A percentile compares a stretch with the other conserved stretches of the same genome.
Conservation (phyloP, 2,329 filamentous ascomycete genomes). For the Grosmannia serpens region DNA sequence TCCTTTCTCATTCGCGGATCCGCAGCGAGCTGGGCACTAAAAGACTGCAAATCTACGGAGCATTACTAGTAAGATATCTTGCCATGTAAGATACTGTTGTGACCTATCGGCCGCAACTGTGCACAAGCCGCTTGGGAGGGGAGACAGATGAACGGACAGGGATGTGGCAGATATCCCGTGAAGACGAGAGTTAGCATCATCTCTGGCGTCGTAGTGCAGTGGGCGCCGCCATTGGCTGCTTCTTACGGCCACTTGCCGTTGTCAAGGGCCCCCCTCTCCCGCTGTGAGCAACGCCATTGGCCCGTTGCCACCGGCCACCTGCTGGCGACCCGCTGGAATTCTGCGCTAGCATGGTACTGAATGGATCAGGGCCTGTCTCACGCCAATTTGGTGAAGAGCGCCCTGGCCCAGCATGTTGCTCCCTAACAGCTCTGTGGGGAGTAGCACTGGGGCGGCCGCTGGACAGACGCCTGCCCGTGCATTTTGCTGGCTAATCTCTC, state of each 20-base stretch:
- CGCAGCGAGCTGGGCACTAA: too few species aligned
- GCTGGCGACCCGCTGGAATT: neutral
- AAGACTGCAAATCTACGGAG: too few species aligned
- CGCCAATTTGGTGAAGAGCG: neutral
- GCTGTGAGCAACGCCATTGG: neutral
- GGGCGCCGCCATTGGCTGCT: neutral
- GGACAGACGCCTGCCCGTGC: neutral
- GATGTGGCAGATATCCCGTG: too few species aligned
- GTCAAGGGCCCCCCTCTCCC: neutral
- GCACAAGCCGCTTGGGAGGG: too few species aligned
- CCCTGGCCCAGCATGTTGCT: neutral
- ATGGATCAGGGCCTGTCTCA: neutral
- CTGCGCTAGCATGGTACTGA: neutral
- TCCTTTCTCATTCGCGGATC: too few species aligned
- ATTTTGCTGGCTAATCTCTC: neutral
- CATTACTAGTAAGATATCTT: too few species aligned
- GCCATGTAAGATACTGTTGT: too few species aligned
- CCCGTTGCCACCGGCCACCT: neutral
- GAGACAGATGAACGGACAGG: neutral
- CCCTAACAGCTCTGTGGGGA: constrained; percentile 1
- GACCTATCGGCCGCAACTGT: too few species aligned
- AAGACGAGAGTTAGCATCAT: neutral
- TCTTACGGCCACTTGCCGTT: neutral
- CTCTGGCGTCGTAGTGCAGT: neutral
- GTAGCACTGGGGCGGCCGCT: neutral